These are phyloP conservation scores for Secale cereale DNA, from an alignment of 176 grass and related monocot genomes.

Conservation along the genomic window DNA sequence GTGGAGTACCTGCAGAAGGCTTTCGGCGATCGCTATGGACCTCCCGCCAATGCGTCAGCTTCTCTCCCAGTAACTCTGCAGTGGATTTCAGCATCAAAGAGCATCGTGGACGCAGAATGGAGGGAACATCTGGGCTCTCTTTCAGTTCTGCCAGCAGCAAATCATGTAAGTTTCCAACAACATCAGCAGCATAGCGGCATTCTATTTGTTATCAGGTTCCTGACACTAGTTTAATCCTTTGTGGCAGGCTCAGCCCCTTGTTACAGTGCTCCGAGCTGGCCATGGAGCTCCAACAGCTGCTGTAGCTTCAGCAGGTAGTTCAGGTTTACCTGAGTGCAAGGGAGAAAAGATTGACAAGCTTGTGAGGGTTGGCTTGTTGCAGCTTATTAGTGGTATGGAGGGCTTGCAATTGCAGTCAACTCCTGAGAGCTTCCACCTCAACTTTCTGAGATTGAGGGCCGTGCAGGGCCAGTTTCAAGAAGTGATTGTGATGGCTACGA, in stretches of 20 bases:
- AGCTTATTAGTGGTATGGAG: slow-evolving; percentile 52
- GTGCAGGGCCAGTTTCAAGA: slow-evolving; percentile 73
- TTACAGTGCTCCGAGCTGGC: slow-evolving; percentile 64
- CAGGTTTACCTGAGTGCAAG: slow-evolving; percentile 63
- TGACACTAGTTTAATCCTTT: neutral
- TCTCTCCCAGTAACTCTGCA: slow-evolving; percentile 46
- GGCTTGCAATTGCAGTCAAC: slow-evolving; percentile 57
- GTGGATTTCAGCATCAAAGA: slow-evolving; percentile 50
- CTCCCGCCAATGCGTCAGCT: slow-evolving; percentile 40
- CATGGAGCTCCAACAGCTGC: slow-evolving; percentile 43
- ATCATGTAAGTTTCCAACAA: slow-evolving; percentile 30
- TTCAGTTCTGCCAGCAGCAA: slow-evolving; percentile 43
- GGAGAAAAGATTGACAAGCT: slow-evolving; percentile 72
- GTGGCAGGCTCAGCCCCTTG: slow-evolving; percentile 55
- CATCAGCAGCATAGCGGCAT: neutral
- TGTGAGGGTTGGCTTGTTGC: slow-evolving; percentile 65
- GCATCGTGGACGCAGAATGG: slow-evolving; percentile 64
- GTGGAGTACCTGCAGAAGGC: slow-evolving; percentile 89
- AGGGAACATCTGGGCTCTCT: slow-evolving; percentile 49
- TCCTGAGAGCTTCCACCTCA: slow-evolving; percentile 78
- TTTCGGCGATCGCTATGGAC: slow-evolving; percentile 66
- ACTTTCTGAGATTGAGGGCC: slow-evolving; percentile 65
- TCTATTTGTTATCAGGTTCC: neutral
- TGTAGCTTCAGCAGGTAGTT: slow-evolving; percentile 10
- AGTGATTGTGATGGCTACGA: slow-evolving; percentile 78